Percentiles rank a stretch among this genome's conserved stretches.
phyloP scores from a whole-genome alignment of 345 rosid species.

The rapeseed (Brassica napus) region Da-Ae NC_063448.1:15316501-15317000 shows the following conservation, averaged over 20 bases:
- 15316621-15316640: conserved; percentile 91
- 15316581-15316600: conserved; percentile 87
- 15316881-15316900: conserved; percentile 52
- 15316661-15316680: conserved; percentile 76
- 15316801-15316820: conserved; percentile 46
- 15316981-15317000: background rate
- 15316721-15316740: background rate
- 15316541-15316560: conserved; percentile 51
- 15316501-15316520: background rate
- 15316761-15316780: background rate
- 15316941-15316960: conserved; percentile 84
- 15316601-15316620: conserved; percentile 94
- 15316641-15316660: conserved; percentile 85
- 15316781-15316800: conserved; percentile 32
- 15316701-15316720: background rate
- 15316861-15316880: conserved; percentile 38
- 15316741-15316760: background rate
- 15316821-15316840: conserved; percentile 40
- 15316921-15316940: conserved; percentile 48
- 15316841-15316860: conserved; percentile 39
- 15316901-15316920: conserved; percentile 80
- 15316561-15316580: conserved; percentile 87
- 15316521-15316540: conserved; percentile 4
- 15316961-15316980: conserved; percentile 36
- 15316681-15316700: conserved; percentile 50